phyloP scores from a whole-genome alignment of 345 rosid genomes.

The Balakata baccata region DNA sequence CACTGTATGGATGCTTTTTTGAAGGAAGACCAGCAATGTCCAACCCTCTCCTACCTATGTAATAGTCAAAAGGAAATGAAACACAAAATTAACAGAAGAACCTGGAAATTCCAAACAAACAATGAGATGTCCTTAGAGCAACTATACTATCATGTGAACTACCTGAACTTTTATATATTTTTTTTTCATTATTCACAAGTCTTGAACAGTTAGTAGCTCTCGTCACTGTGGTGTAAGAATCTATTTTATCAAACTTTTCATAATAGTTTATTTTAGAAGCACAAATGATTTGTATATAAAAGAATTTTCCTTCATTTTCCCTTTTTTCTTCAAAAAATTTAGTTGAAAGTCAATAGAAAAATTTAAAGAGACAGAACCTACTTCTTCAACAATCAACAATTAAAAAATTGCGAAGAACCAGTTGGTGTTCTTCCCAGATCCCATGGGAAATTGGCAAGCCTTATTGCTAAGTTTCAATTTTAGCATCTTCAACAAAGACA shows the following conservation, averaged over 20 bases:
- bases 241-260: neutral
- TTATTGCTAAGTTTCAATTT: conserved; percentile 22
- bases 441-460: conserved; percentile 14
- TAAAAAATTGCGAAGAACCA: conserved; percentile 19
- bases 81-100: neutral
- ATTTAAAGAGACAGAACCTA: conserved; percentile 18
- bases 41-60: conserved; percentile 23
- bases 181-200: neutral
- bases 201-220: neutral
- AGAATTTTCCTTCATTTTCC: neutral
- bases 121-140: neutral
- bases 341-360: conserved; percentile 9
- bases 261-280: neutral
- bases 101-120: neutral
- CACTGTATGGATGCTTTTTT: conserved; percentile 57
- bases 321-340: neutral
- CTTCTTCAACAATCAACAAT: conserved; percentile 18
- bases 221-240: neutral
- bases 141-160: neutral
- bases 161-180: neutral
- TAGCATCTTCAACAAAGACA: conserved; percentile 20
- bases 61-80: conserved; percentile 1
- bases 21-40: conserved; percentile 53
- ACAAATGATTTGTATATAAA: neutral
- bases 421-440: conserved; percentile 25